These are phyloP conservation scores for Puccinia horiana DNA, from an alignment of 1,284 basidiomycete species.

Conservation along the genomic window DNA sequence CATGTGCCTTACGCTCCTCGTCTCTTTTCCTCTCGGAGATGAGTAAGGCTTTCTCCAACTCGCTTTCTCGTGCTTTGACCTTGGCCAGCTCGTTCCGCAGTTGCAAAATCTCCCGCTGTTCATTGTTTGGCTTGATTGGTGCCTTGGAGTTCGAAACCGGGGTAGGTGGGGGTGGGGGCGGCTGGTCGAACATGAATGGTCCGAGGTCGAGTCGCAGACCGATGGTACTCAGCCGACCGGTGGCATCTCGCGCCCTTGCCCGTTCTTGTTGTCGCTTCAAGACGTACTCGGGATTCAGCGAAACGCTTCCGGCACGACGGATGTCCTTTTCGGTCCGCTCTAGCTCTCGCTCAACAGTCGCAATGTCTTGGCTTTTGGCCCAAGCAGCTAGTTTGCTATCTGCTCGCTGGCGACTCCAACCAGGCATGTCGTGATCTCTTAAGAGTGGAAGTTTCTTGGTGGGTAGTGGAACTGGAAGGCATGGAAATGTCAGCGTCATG, in stretches of 20 bases:
- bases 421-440: slow-evolving; percentile 17
- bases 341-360: slow-evolving; percentile 28
- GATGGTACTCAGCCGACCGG: slow-evolving; percentile 15
- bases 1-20: slow-evolving; percentile 4
- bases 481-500: background rate
- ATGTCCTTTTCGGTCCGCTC: slow-evolving; percentile 17
- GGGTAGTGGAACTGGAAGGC: background rate
- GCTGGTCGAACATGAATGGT: slow-evolving; percentile 8
- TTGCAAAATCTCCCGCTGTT: slow-evolving; percentile 1
- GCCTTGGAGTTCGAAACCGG: background rate
- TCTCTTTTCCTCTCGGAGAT: slow-evolving; percentile 16
- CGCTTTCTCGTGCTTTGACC: background rate
- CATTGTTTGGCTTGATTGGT: background rate
- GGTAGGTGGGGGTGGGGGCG: background rate
- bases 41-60: background rate
- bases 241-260: slow-evolving; percentile 12
- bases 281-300: slow-evolving; percentile 13
- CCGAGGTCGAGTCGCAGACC: slow-evolving; percentile 8
- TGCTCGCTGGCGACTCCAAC: slow-evolving; percentile 15
- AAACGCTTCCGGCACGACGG: slow-evolving; percentile 2
- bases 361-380: slow-evolving; percentile 33
- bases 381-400: slow-evolving; percentile 23
- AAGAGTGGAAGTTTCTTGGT: background rate
- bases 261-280: slow-evolving; percentile 17
- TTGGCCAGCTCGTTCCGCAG: background rate